Evolutionary conservation across 768 basidiomycete species (phyloP), one percentile per base, ranked within the genome.

Genomic region (Lyophyllum decastes): DNA sequence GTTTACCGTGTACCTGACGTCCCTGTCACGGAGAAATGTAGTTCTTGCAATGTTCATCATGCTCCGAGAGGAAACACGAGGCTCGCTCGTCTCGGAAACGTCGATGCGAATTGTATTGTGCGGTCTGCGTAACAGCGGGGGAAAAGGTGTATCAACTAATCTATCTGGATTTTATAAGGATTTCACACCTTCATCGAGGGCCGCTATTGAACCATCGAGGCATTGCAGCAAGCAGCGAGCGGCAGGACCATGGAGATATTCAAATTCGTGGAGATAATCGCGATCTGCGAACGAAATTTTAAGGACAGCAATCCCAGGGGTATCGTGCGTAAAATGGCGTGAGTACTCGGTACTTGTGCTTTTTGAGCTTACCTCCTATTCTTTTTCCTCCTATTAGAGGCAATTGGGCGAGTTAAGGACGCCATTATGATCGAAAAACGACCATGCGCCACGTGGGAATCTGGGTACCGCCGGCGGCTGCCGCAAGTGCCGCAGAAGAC

Each of bases 401-500:
- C 21, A 26, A 3, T 21, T 9, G 19, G 44, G 14, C 46, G 46
- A 24, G 25, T 25, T n/a, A 10, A 26, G 24, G 26, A n/a, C 17
- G 14, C 27, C 25, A 33, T 10, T 8, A 8, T 30, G 17, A n/a
- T 24, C 26, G 27, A 19, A 48, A 47, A 47, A 47, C 4, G n/a
- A 40, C 16, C 5, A 43, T 43, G 24, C 21, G 22, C 21, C 16
- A 25, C 49, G 38, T 38, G 50, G 22, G 24, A 52, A 38, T 25
- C 14, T 38, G 22, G 14, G 25, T 38, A 56, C 61, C 61, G 61
- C 57, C 61, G 61, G 61, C 35, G 57, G 21, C 38, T 41, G 46
- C 61, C 61, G 61, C 54, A 49, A 43, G 16, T 59, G 40, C 54
- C 55, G 61, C 57, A 57, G 40, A 54, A 41, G 34, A 49, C 46